These are phyloP conservation scores for Cochlearia excelsa DNA, from an alignment of 345 rosid species.

Conservation along the genomic window DNA sequence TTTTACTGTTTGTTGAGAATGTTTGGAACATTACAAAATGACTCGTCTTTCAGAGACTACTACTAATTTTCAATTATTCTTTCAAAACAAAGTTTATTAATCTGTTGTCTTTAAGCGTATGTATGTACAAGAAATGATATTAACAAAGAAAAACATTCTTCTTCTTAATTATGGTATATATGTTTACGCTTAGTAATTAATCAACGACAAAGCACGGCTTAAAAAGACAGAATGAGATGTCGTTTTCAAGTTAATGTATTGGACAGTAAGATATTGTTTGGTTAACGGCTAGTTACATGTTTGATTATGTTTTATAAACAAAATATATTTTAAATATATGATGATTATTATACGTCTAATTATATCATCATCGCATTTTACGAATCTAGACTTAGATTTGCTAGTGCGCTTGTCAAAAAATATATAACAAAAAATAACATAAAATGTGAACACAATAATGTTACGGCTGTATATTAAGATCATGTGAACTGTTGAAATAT, in stretches of 20 bases:
- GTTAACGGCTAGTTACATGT: slow-evolving; percentile 5
- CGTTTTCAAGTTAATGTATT: slow-evolving; percentile 5
- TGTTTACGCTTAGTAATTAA: slow-evolving; percentile 10
- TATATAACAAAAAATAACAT: too few relatives aligned
- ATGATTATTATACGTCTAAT: too few relatives aligned
- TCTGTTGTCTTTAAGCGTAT: slow-evolving; percentile 25
- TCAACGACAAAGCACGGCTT: slow-evolving; percentile 1
- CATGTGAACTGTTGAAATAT: slow-evolving; percentile 28
- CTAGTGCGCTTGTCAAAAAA: too few relatives aligned
- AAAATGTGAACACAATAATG: too few relatives aligned
- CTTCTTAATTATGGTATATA: slow-evolving; percentile 1
- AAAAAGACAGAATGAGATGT: slow-evolving; percentile 3
- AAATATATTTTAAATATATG: too few relatives aligned
- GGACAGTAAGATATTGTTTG: slow-evolving; percentile 19
- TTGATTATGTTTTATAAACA: too few relatives aligned
- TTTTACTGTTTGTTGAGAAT: slow-evolving; percentile 47
- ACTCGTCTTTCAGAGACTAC: slow-evolving; percentile 34
- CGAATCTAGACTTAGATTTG: too few relatives aligned
- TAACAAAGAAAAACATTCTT: slow-evolving; percentile 6
- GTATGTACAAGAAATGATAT: slow-evolving; percentile 25
- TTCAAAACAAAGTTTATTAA: slow-evolving; percentile 1
- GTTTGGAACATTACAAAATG: slow-evolving; percentile 41
- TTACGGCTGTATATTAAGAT: not conserved
- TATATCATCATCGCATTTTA: too few relatives aligned
- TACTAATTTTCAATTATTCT: slow-evolving; percentile 28